Evolutionary conservation across 352 stramenopile genomes (phyloP).

Genomic region (Globisporangium radiosum): DNA sequence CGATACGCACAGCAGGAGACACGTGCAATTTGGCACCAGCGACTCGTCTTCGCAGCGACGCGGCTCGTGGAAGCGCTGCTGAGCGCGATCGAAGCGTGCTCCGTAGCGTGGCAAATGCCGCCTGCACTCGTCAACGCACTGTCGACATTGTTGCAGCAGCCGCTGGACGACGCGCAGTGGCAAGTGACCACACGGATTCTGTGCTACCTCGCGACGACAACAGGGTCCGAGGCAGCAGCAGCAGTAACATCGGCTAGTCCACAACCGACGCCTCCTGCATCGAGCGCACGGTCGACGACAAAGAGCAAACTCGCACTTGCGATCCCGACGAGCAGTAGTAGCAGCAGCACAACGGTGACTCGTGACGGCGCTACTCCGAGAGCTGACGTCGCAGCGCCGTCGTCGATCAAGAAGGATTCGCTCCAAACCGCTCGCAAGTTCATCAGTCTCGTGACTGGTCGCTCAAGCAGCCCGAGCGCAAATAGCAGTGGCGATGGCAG

Average conservation of each 20-base stretch:
- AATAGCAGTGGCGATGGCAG: conserved; percentile 4
- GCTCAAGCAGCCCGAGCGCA: conserved; percentile 9
- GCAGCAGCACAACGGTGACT: background rate
- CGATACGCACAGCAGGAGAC: too few species aligned
- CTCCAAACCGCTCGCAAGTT: conserved; percentile 14
- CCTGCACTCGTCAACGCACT: conserved; percentile 27
- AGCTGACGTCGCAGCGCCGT: background rate
- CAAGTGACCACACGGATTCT: conserved; percentile 32
- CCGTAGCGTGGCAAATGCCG: conserved; percentile 25
- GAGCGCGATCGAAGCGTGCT: conserved; percentile 11
- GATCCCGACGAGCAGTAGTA: background rate
- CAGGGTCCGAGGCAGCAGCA: background rate
- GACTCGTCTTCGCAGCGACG: conserved; percentile 8
- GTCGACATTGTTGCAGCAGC: conserved; percentile 27
- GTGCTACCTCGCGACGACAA: conserved; percentile 21
- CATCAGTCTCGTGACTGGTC: conserved; percentile 21
- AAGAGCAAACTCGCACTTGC: background rate
- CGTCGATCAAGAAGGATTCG: conserved; percentile 11
- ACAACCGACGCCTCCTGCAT: background rate
- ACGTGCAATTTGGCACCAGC: background rate
- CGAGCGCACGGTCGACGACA: background rate
- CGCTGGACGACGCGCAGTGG: conserved; percentile 31
- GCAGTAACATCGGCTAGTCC: background rate
- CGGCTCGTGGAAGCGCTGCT: conserved; percentile 40
- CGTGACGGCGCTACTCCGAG: background rate